phyloP scores from a whole-genome alignment of 2,329 filamentous ascomycete species.

The Aspergillus glaucus region DNA sequence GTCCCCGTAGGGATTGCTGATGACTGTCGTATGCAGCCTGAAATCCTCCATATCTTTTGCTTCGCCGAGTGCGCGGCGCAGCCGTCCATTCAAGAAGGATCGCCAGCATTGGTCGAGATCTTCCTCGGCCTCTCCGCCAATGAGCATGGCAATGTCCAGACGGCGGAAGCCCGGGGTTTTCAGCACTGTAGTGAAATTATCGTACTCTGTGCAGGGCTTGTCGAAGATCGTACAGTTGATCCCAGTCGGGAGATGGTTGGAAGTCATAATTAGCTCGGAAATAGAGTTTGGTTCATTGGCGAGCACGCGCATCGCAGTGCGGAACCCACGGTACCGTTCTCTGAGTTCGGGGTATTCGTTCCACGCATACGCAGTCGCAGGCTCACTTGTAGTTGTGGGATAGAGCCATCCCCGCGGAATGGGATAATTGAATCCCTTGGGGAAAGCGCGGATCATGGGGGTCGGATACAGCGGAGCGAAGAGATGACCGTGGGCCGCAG shows the following conservation, averaged over 20 bases:
- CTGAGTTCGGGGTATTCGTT: conserved; percentile 9
- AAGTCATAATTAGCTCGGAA: conserved; percentile 32
- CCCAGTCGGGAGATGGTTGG: conserved; percentile 22
- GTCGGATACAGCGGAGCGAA: conserved; percentile 36
- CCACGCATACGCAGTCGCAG: background rate
- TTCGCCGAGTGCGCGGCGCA: background rate
- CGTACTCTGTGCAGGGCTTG: conserved; percentile 18
- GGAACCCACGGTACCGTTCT: conserved; percentile 28
- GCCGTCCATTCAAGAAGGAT: background rate
- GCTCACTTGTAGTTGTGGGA: background rate
- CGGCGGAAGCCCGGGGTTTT: conserved; percentile 20
- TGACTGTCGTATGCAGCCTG: background rate
- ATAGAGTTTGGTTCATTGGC: conserved; percentile 19
- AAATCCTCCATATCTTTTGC: background rate
- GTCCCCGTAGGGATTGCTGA: background rate
- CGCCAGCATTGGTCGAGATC: background rate
- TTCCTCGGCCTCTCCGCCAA: conserved; percentile 3
- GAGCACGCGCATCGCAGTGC: conserved; percentile 20
- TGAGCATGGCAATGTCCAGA: conserved; percentile 20
- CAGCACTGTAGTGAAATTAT: conserved; percentile 16
- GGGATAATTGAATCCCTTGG: conserved; percentile 36
- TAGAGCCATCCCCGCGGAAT: conserved; percentile 29
- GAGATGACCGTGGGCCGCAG: conserved; percentile 32
- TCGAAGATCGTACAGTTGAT: conserved; percentile 27
- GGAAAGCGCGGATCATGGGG: conserved; percentile 39